Conservation (phyloP, 108 stramenopile genomes). For the Cyclotella sp. region DNA sequence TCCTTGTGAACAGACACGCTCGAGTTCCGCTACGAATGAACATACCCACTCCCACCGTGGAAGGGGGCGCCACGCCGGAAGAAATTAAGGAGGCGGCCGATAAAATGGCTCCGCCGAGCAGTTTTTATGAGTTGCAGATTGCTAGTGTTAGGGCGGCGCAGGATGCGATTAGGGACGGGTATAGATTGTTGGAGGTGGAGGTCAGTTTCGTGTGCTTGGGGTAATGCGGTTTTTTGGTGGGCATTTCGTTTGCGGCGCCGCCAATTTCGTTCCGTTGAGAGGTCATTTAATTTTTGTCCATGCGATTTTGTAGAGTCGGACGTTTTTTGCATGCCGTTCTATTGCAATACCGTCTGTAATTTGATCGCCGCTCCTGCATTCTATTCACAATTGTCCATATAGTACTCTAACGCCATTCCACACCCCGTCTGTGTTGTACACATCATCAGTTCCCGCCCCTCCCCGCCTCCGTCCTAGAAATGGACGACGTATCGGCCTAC, state of each 20-base stretch:
- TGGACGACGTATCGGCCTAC: conserved; percentile 92
- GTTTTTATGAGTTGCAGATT: conserved; percentile 81
- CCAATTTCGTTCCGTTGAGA: neutral
- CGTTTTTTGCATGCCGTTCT: too few species aligned
- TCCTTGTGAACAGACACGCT: neutral
- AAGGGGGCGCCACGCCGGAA: conserved; percentile 50
- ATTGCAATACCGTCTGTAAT: too few species aligned
- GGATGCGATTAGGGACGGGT: conserved; percentile 80
- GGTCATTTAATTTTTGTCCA: neutral
- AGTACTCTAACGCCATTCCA: too few species aligned
- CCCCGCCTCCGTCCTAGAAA: conserved; percentile 88
- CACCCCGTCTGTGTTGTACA: too few species aligned
- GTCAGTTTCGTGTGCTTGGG: conserved; percentile 28
- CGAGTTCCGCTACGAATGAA: conserved; percentile 17
- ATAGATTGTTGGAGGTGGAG: conserved; percentile 90
- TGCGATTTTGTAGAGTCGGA: too few species aligned
- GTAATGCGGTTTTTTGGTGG: neutral
- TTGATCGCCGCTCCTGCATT: too few species aligned
- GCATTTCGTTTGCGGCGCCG: neutral
- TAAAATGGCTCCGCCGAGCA: conserved; percentile 63
- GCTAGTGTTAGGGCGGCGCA: conserved; percentile 65
- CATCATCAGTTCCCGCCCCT: conserved; percentile 76
- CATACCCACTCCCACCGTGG: conserved; percentile 44
- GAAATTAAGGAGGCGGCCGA: conserved; percentile 64
- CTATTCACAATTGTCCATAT: too few species aligned